A percentile compares a stretch with the other conserved stretches of the same genome.
Conservation (phyloP, 345 rosid species). For the Geranium brycei region DNA sequence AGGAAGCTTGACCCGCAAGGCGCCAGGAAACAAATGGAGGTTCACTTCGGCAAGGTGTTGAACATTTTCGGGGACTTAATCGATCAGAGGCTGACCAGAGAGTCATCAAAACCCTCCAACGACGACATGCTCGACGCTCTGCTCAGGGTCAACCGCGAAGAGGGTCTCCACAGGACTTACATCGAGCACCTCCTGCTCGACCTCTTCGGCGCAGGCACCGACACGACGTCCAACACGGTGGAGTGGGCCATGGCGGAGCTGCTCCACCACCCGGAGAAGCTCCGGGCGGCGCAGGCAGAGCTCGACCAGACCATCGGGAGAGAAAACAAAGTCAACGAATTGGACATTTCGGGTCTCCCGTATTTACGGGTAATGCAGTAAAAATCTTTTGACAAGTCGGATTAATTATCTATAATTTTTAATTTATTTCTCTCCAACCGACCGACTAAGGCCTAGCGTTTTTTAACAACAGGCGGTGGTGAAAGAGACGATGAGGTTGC, state of each 20-base stretch:
- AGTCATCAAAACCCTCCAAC: too few species aligned
- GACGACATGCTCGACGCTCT: too few species aligned
- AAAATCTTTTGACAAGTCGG: too few species aligned
- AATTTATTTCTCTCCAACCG: too few species aligned
- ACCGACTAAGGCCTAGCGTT: too few species aligned
- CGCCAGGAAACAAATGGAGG: slow-evolving; percentile 6
- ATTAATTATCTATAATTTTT: too few species aligned
- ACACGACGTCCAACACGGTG: slow-evolving; percentile 33
- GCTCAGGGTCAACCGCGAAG: too few species aligned
- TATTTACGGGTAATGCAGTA: slow-evolving; percentile 11
- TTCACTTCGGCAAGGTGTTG: slow-evolving; percentile 10
- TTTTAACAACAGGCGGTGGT: slow-evolving; percentile 20
- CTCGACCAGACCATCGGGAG: slow-evolving; percentile 19
- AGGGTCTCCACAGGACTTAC: slow-evolving; percentile 5
- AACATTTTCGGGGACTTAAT: slow-evolving; percentile 3
- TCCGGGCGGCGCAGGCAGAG: slow-evolving; percentile 22
- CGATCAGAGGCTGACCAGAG: too few species aligned
- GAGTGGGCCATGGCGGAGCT: slow-evolving; percentile 54
- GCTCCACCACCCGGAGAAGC: slow-evolving; percentile 17
- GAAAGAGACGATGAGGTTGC: slow-evolving; percentile 44
- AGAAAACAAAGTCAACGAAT: slow-evolving; percentile 21
- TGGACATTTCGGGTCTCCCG: slow-evolving; percentile 17
- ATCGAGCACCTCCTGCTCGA: slow-evolving; percentile 19
- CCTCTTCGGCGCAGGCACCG: slow-evolving; percentile 33
- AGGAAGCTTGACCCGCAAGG: slow-evolving; percentile 21